phyloP scores from a whole-genome alignment of 208 protist species.

The Crithidia expoeki region DNA sequence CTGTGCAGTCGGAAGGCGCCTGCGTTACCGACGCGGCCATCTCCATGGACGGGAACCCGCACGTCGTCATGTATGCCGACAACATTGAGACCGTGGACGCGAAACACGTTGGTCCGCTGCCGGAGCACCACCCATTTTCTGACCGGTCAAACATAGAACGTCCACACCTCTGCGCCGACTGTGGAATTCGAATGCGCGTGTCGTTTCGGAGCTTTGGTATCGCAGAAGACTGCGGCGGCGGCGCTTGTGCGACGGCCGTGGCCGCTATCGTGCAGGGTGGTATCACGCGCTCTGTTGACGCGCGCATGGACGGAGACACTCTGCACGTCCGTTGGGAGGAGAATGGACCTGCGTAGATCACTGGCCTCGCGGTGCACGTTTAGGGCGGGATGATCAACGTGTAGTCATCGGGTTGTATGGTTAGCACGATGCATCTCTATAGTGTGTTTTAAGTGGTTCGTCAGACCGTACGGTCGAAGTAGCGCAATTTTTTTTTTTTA shows the following conservation, averaged over 20 bases:
- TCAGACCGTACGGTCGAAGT: too few species aligned
- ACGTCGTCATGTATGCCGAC: conserved; percentile 9
- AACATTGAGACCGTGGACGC: not conserved
- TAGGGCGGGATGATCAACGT: conserved; percentile 1
- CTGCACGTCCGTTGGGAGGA: not conserved
- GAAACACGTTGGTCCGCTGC: not conserved
- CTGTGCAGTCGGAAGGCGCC: not conserved
- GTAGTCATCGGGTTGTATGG: too few species aligned
- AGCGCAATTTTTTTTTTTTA: not conserved
- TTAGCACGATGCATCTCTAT: too few species aligned
- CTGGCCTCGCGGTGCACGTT: conserved; percentile 3
- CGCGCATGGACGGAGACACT: conserved; percentile 8
- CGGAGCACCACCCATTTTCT: conserved; percentile 3
- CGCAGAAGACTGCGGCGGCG: conserved; percentile 14
- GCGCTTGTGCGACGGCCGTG: conserved; percentile 8
- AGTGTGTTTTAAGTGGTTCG: too few species aligned
- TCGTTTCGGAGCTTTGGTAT: conserved; percentile 16
- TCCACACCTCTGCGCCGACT: conserved; percentile 1
- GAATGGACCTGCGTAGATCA: conserved; percentile 3
- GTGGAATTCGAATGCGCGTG: conserved; percentile 9
- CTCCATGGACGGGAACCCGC: conserved; percentile 11
- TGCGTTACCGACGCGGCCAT: not conserved
- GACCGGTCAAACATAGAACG: conserved; percentile 13
- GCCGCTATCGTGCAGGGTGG: conserved; percentile 6
- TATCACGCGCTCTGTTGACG: not conserved